phyloP scores from a whole-genome alignment of 129 eudicot species.

The Helianthus annuus region DNA sequence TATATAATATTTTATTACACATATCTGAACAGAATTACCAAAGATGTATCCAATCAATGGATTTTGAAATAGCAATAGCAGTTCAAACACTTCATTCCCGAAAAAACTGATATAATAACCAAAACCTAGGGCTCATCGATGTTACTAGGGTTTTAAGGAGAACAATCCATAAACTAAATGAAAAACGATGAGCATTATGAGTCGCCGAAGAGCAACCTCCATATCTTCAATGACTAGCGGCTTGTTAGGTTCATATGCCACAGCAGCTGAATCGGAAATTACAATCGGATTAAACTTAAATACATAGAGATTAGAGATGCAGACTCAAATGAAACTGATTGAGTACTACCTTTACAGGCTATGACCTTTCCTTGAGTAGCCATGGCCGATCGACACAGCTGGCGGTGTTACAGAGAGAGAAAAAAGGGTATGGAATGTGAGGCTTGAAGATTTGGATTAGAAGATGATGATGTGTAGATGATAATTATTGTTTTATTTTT shows the following conservation, averaged over 20 bases:
- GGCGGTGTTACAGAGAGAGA: constrained; percentile 1
- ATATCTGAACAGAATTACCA: neutral
- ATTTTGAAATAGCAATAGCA: neutral
- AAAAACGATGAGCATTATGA: neutral
- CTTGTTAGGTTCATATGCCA: constrained; percentile 93
- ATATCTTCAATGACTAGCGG: constrained; percentile 95
- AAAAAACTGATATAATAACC: neutral
- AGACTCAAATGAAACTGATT: neutral
- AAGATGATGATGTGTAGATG: no score
- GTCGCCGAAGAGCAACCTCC: constrained; percentile 83
- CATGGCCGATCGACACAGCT: constrained; percentile 38
- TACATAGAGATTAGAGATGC: neutral
- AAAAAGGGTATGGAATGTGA: constrained; percentile 8
- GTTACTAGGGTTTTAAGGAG: neutral
- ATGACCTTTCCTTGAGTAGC: constrained; percentile 92
- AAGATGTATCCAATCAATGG: neutral
- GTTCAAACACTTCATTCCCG: neutral
- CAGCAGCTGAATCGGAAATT: constrained; percentile 66
- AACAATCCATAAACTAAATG: neutral
- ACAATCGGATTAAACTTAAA: constrained; percentile 15
- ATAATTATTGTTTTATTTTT: no score
- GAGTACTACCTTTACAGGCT: constrained; percentile 70
- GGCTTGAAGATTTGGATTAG: neutral
- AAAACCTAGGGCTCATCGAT: neutral
- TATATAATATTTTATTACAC: neutral